Evolutionary conservation across 1,284 basidiomycete genomes (phyloP).

Genomic region (Anthracocystis panici-leucophaei): DNA sequence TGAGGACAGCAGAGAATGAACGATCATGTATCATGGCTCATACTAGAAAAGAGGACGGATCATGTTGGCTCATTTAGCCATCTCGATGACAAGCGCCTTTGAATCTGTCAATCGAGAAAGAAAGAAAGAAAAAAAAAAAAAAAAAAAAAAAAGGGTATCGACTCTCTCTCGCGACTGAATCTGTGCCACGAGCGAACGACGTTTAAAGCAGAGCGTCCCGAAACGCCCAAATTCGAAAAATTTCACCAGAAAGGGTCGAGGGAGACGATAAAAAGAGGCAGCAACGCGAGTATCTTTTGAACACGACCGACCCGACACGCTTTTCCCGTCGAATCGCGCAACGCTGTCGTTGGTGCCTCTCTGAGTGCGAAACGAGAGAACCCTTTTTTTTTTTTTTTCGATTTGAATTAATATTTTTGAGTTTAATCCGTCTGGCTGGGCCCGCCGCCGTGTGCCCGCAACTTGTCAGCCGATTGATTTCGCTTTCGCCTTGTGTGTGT

Average conservation of each 20-base stretch:
- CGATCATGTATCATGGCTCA: neutral
- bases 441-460: neutral
- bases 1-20: no score
- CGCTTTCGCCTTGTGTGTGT: neutral
- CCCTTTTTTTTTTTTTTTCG: conserved; percentile 3
- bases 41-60: neutral
- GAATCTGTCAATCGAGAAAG: no score
- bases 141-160: no score
- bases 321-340: neutral
- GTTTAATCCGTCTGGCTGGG: conserved; percentile 3
- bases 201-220: neutral
- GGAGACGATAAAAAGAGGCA: neutral
- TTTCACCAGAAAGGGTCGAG: neutral
- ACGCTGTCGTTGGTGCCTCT: neutral
- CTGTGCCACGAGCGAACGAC: neutral
- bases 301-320: neutral
- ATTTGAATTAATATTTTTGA: conserved; percentile 1
- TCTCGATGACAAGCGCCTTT: neutral
- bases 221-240: conserved; percentile 3
- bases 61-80: neutral
- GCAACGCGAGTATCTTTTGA: neutral
- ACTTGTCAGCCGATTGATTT: no score
- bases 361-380: neutral
- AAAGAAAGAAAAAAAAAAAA: no score
- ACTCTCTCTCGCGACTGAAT: neutral